A percentile compares a stretch with the other conserved stretches of the same genome.
Conservation (phyloP, 176 grass and related monocot genomes). For the Aegilops umbellulata region DNA sequence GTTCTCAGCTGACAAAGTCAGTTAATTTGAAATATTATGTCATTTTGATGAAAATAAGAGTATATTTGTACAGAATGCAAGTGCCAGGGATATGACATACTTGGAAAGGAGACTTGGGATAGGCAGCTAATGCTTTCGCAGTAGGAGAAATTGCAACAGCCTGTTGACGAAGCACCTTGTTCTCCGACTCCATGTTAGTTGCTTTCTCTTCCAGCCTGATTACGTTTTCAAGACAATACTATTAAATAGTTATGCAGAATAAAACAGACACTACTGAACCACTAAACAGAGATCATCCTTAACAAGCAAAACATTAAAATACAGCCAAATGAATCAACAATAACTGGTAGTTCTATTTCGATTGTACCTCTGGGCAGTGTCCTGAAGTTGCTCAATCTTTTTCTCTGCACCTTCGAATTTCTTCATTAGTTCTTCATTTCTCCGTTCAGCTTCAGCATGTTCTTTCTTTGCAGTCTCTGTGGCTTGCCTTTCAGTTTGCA, state of each 20-base stretch:
- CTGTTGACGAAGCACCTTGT: conserved; percentile 96
- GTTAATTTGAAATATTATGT: conserved; percentile 33
- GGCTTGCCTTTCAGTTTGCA: conserved; percentile 69
- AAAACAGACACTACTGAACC: background rate
- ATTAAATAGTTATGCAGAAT: conserved; percentile 27
- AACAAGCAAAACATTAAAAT: conserved; percentile 17
- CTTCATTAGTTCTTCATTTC: conserved; percentile 81
- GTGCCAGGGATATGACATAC: conserved; percentile 22
- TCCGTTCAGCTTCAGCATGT: conserved; percentile 63
- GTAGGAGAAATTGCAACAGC: conserved; percentile 92
- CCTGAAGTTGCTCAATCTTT: conserved; percentile 91
- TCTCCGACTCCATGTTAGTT: conserved; percentile 92
- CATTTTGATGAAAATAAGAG: conserved; percentile 1
- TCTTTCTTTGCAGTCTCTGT: conserved; percentile 74
- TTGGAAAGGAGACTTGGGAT: conserved; percentile 60
- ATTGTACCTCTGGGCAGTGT: conserved; percentile 79
- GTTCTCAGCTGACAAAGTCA: conserved; percentile 58
- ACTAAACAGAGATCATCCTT: conserved; percentile 19
- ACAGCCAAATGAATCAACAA: background rate
- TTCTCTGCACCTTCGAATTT: conserved; percentile 80
- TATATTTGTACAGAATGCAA: conserved; percentile 24
- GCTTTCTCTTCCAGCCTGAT: conserved; percentile 88
- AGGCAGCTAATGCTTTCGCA: conserved; percentile 69
- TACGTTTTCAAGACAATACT: background rate
- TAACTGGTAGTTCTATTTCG: conserved; percentile 21